Conservation (phyloP, 345 rosid species). For the Mallotus nudiflorus region DNA sequence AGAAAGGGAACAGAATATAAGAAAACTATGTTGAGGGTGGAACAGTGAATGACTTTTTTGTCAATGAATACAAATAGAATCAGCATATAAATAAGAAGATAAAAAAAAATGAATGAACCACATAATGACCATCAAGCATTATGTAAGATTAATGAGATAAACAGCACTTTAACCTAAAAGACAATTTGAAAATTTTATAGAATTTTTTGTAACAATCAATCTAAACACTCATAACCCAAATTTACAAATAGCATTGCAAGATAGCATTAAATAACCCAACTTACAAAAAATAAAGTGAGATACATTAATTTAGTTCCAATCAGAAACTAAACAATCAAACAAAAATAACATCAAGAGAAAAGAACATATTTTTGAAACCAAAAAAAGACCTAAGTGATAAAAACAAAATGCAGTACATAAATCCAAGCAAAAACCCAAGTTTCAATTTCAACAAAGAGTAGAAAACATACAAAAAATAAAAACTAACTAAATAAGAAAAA, state of each 20-base stretch:
- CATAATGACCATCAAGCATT: not conserved
- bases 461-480: not conserved
- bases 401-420: not conserved
- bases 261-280: too few species aligned
- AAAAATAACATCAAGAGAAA: not conserved
- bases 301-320: too few species aligned
- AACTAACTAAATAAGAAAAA: not conserved
- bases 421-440: not conserved
- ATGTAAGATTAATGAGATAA: too few species aligned
- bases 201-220: too few species aligned
- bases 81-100: not conserved
- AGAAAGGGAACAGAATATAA: not conserved
- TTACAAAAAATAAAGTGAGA: too few species aligned
- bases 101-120: not conserved
- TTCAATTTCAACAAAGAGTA: not conserved
- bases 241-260: too few species aligned
- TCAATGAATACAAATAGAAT: not conserved
- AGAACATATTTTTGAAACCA: not conserved
- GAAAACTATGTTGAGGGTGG: not conserved
- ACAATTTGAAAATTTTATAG: too few species aligned
- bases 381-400: not conserved
- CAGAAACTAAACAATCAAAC: not conserved
- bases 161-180: too few species aligned
- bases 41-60: not conserved
- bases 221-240: too few species aligned